Conservation (phyloP, 192 early-diverging fungal genomes). For the Entophlyctis luteolus region DNA sequence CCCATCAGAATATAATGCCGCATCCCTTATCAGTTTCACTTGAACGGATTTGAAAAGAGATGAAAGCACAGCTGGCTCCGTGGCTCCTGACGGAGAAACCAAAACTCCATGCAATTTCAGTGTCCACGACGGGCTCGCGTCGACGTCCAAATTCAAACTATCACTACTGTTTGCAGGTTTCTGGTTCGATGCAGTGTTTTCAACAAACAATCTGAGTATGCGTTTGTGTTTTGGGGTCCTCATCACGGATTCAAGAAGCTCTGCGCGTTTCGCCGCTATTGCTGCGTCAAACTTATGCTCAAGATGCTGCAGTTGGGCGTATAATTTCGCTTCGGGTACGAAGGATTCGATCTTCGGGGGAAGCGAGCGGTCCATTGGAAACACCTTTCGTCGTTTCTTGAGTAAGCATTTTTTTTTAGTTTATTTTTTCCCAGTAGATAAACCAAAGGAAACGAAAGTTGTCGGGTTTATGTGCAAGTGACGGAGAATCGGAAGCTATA, state of each 20-base stretch:
- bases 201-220: constrained; percentile 84
- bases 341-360: constrained; percentile 75
- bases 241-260: constrained; percentile 64
- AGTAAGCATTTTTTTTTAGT: no score
- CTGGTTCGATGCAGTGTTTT: constrained; percentile 83
- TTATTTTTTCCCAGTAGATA: no score
- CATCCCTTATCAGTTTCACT: constrained; percentile 80
- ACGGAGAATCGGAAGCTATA: background rate
- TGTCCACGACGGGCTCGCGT: constrained; percentile 74
- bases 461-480: background rate
- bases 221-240: constrained; percentile 30
- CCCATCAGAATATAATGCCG: constrained; percentile 70
- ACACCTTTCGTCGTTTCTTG: background rate
- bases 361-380: constrained; percentile 25
- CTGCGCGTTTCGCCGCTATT: constrained; percentile 85
- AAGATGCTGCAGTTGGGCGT: constrained; percentile 78
- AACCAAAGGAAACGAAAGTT: background rate
- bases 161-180: constrained; percentile 35
- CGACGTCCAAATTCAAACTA: background rate
- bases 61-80: constrained; percentile 48
- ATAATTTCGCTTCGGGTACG: constrained; percentile 89
- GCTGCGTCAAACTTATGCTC: constrained; percentile 86
- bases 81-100: background rate
- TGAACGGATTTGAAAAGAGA: constrained; percentile 78
- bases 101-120: constrained; percentile 85